Evolutionary conservation across 768 basidiomycete species (phyloP), one percentile per base, ranked within the genome.

Genomic region (Terana coerulea): DNA sequence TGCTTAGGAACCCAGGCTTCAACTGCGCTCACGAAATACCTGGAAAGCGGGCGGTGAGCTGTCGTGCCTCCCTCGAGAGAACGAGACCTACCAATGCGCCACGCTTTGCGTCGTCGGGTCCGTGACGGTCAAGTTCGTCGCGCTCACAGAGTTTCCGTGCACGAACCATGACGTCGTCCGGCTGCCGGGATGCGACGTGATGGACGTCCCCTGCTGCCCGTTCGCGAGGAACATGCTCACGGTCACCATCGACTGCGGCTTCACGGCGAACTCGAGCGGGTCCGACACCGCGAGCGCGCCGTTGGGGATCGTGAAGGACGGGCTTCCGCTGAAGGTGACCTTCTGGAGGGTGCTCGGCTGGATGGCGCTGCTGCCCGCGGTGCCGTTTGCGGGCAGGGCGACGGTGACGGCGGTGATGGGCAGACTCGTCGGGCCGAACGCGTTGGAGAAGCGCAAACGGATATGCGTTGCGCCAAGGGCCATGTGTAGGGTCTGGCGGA

Each of bases 181-280:
- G 54, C 74, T 76, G 14, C 77, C 76, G 11, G 77, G 77, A 53
- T 79, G 77, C 21, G 69, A 70, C 1, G 74, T 75, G 51, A 78
- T 72, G 17, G 51, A 56, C 51, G 70, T 73, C n/a, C 64, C 67
- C 2, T 58, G 50, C 56, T 77, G 77, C 0, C 77, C 76, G 6
- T 64, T 52, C 22, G 64, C 65, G 11, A 72, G 61, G 63, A 70
- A 79, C 24, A 76, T 57, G 22, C 70, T 72, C 14, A 77, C 65
- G 5, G 73, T 69, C 24, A 79, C 53, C 48, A 71, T 72, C 22
- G 64, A 63, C 48, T 73, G 69, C 3, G 74, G 59, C 52, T 66
- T 54, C 22, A 78, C 61, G 9, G 60, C 56, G 54, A 76, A 72
- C 31, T 68, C 59, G 45, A 79, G 61, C 1, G 75, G 71, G 56